Conservation (phyloP, 176 grass and related monocot species). For the Eleusine indica region DNA sequence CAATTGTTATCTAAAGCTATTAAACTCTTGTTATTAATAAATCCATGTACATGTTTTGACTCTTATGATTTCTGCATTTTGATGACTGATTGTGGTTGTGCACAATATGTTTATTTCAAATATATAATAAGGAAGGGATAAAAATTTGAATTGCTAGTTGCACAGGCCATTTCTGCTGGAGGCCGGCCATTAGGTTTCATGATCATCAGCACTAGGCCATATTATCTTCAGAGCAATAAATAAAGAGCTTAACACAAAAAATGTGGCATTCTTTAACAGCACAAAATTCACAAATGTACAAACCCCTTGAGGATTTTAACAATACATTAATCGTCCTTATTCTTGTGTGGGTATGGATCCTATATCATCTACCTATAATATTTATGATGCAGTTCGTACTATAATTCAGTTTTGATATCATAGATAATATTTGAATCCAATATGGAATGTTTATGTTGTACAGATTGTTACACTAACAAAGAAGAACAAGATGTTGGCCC, state of each 20-base stretch:
- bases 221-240: no score
- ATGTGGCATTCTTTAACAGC: no score
- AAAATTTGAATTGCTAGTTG: no score
- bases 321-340: not conserved
- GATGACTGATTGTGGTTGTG: not conserved
- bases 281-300: no score
- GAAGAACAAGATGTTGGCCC: conserved; percentile 69
- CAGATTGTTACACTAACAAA: conserved; percentile 65
- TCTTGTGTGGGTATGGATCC: conserved; percentile 9
- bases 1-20: not conserved
- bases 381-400: not conserved
- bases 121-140: no score
- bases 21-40: not conserved
- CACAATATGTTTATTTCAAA: not conserved
- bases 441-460: conserved; percentile 3
- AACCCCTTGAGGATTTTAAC: no score
- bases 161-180: no score
- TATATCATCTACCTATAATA: not conserved
- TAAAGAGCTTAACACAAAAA: no score
- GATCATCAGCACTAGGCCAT: no score
- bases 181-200: no score
- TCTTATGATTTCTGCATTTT: not conserved
- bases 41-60: not conserved
- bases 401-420: not conserved
- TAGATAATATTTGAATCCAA: not conserved